Evolutionary conservation across 2,329 filamentous ascomycete genomes (phyloP).

Genomic region (Fusarium cicatricum): DNA sequence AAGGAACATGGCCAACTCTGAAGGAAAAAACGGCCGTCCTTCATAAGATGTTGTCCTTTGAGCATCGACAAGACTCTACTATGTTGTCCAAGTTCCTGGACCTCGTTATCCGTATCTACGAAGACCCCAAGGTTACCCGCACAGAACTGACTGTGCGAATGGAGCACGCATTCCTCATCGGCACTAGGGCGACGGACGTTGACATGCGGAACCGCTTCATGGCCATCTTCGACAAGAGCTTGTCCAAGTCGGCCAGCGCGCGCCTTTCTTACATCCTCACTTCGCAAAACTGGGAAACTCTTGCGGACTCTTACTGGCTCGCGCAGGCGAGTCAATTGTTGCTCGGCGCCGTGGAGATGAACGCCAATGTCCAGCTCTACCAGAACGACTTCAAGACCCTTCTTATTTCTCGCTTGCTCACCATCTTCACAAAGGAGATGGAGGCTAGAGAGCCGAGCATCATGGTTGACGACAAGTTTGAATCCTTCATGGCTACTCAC

Average conservation of each 20-base stretch:
- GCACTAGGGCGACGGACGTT: constrained; percentile 90
- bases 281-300: constrained; percentile 95
- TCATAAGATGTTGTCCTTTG: constrained; percentile 99
- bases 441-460: constrained; percentile 70
- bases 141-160: constrained; percentile 96
- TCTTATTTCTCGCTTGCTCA: constrained; percentile 76
- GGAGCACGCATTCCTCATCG: constrained; percentile 98
- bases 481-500: constrained; percentile 79
- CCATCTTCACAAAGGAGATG: constrained; percentile 78
- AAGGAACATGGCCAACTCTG: constrained; percentile 93
- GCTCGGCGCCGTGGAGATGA: constrained; percentile 89
- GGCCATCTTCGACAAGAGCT: constrained; percentile 91
- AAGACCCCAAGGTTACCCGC: constrained; percentile 93
- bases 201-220: constrained; percentile 98
- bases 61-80: constrained; percentile 81
- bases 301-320: constrained; percentile 96
- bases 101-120: constrained; percentile 96
- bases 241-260: constrained; percentile 91
- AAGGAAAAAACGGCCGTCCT: constrained; percentile 99
- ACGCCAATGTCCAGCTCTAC: constrained; percentile 79
- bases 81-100: constrained; percentile 94
- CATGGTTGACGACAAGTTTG: constrained; percentile 84
- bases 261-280: constrained; percentile 88
- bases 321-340: constrained; percentile 94
- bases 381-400: constrained; percentile 83